Conservation (phyloP, 768 basidiomycete genomes). For the Clathrus columnatus region DNA sequence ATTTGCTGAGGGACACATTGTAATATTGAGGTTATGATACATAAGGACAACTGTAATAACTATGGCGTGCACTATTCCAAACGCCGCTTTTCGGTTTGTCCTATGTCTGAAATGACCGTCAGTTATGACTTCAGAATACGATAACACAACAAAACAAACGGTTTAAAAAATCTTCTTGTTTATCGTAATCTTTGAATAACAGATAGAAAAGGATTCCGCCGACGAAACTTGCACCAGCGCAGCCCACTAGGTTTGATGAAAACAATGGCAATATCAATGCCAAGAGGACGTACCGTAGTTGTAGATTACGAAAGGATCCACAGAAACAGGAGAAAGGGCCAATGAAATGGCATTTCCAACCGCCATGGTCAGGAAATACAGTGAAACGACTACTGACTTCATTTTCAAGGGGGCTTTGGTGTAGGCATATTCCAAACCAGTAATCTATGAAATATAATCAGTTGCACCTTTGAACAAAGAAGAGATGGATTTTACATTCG, state of each 20-base stretch:
- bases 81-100: conserved; percentile 2
- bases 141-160: neutral
- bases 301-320: conserved; percentile 8
- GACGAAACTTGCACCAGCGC: conserved; percentile 7
- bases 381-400: conserved; percentile 7
- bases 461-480: neutral
- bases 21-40: too few relatives aligned
- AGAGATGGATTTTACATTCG: neutral
- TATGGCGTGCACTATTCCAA: too few relatives aligned
- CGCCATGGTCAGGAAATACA: conserved; percentile 6
- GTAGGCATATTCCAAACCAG: conserved; percentile 7
- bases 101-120: neutral
- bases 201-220: conserved; percentile 7
- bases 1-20: too few relatives aligned
- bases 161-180: conserved; percentile 2
- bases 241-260: conserved; percentile 3
- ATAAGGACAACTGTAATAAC: too few relatives aligned
- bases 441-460: too few relatives aligned
- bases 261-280: neutral
- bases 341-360: conserved; percentile 6
- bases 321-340: conserved; percentile 10
- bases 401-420: conserved; percentile 6
- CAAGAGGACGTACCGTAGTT: conserved; percentile 3
- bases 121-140: neutral
- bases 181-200: conserved; percentile 6